Base-by-base conservation (phyloP, 2,329 filamentous ascomycete genomes). In the Cladosporium phlei region DNA sequence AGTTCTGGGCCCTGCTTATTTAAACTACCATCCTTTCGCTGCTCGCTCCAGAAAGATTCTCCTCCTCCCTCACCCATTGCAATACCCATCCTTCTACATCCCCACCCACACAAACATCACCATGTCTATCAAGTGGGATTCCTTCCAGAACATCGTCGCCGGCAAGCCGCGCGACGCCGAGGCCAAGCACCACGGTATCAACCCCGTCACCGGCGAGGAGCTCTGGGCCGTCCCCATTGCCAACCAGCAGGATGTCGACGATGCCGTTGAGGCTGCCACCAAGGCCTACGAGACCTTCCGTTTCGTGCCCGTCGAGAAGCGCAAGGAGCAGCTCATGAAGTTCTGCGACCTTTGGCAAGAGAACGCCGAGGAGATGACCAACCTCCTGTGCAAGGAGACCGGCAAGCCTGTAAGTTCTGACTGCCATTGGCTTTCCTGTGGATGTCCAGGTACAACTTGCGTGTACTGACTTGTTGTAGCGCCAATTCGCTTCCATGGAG, bases 121-220 rank as follows among this genome's bases (percentile, higher is more conserved):
- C 54, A 73, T 72, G 70, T 71, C 69, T 64, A 59, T 69, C 52
- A 54, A 56, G 42, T 69, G 60, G 51, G 62, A 63, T 50, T 58
- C 58, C 38, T 69, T 69, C 61, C 54, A 58, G 58, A 68, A 69
- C 58, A 61, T 63, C 52, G 56, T 69, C 50, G 61, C 68, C 46
- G 66, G 66, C 55, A 52, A 66, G 57, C 52, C 54, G 25, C 59
- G 63, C 38, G 50, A 49, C 19, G 52, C 51, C 50, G 59, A 64
- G 40, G 51, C 57, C 32, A 55, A 61, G 48, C 61, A 65, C 49
- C 52, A 64, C 34, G 64, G 63, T 30, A 47, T 60, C 19, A 60
- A 67, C 53, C 65, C 64, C 12, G 49, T 55, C 17, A 66, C 60
- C n/a, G 61, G 61, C 49, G 61, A 66, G 50, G 56, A 66, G 54